Evolutionary conservation across 1,139 yeast species (phyloP).

Genomic region (Williopsis jadinii): DNA sequence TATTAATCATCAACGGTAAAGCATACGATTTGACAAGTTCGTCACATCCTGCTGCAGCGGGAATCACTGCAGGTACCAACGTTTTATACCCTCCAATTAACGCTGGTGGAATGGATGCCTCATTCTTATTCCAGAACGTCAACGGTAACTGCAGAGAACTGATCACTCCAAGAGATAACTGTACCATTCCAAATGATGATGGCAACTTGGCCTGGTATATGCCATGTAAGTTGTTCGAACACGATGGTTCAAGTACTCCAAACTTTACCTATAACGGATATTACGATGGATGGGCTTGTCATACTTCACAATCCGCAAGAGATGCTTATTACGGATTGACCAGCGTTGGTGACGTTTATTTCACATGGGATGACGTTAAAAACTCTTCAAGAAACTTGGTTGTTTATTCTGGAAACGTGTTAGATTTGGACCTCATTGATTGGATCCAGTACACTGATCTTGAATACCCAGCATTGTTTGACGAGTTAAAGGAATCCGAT

Average conservation of each 20-base stretch:
- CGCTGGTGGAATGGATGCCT: constrained; percentile 88
- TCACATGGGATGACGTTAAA: constrained; percentile 81
- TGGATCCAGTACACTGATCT: constrained; percentile 70
- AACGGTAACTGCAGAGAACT: constrained; percentile 87
- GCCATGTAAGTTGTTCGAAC: constrained; percentile 74
- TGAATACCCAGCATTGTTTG: constrained; percentile 66
- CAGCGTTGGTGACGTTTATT: constrained; percentile 70
- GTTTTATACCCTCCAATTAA: constrained; percentile 75
- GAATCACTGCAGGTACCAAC: constrained; percentile 60
- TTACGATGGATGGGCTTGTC: constrained; percentile 88
- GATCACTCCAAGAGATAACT: constrained; percentile 64
- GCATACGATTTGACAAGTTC: constrained; percentile 68
- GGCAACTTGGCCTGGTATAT: constrained; percentile 86
- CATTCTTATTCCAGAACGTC: constrained; percentile 88
- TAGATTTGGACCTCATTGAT: constrained; percentile 68
- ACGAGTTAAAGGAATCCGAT: constrained; percentile 50
- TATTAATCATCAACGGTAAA: constrained; percentile 72
- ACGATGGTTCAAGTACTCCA: constrained; percentile 64
- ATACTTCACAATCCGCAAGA: constrained; percentile 67
- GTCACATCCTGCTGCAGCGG: constrained; percentile 75
- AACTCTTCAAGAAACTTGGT: constrained; percentile 70
- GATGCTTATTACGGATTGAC: constrained; percentile 55
- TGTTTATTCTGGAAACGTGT: constrained; percentile 82
- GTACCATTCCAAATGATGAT: constrained; percentile 60
- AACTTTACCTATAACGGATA: constrained; percentile 49